A percentile compares a stretch with the other conserved stretches of the same genome.
These are phyloP conservation scores for Melampsora americana DNA, from an alignment of 1,284 basidiomycete genomes.

Conservation along the genomic window DNA sequence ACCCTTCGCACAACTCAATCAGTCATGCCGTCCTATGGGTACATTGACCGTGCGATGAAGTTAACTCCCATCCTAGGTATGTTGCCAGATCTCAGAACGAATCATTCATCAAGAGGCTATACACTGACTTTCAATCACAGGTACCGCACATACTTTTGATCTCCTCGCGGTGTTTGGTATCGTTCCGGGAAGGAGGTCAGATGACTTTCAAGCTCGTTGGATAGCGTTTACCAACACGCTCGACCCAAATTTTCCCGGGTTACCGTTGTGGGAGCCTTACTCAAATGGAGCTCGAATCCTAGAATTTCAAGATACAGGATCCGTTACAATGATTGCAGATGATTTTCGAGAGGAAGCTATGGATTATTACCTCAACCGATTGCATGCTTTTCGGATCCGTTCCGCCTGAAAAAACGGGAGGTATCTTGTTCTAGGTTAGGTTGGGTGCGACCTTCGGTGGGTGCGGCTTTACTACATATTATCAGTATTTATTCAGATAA, in stretches of 20 bases:
- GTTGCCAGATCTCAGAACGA: neutral
- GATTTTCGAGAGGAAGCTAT: constrained; percentile 6
- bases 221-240: constrained; percentile 1
- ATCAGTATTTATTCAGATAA: too few relatives aligned
- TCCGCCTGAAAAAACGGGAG: too few relatives aligned
- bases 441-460: too few relatives aligned
- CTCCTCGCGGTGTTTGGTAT: neutral
- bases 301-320: neutral
- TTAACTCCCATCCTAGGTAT: neutral
- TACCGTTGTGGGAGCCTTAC: neutral
- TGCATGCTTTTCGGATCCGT: too few relatives aligned
- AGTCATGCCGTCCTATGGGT: neutral
- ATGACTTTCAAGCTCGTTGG: constrained; percentile 8
- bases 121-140: neutral
- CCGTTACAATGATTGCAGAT: neutral
- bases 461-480: too few relatives aligned
- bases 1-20: neutral
- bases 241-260: constrained; percentile 3
- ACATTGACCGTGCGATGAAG: neutral
- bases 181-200: neutral
- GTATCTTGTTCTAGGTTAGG: too few relatives aligned
- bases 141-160: constrained; percentile 16
- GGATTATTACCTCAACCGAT: neutral
- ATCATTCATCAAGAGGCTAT: too few relatives aligned
- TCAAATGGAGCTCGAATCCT: neutral